Evolutionary conservation across 2,329 filamentous ascomycete species (phyloP), one percentile per base, ranked within the genome.

Genomic region (Penicillium italicum): DNA sequence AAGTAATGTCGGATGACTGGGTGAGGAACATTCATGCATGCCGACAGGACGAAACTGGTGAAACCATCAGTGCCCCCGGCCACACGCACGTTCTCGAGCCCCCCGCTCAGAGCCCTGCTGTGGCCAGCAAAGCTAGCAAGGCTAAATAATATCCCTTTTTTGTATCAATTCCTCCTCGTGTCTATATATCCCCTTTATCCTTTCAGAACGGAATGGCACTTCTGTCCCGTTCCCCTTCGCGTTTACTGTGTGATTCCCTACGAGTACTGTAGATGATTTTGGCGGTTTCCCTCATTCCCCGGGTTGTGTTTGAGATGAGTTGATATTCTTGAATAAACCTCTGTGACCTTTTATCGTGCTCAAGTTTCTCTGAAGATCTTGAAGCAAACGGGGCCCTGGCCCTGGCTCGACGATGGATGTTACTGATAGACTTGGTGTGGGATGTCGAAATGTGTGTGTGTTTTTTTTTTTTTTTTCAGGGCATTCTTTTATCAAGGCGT

Each of bases 1-100:
- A 99, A 67, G 89, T 99, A 18, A 76, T 97, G 49, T 83, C 86
- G 22, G 93, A 99, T 69, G 86, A 88, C 16, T 99, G 94, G 94
- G 85, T 97, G n/a, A 84, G 86, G 45, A 86, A 88, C 65, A 90
- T 90, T 31, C 80, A 88, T 20, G 91, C 96, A 40, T 99, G 94
- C 72, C 82, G 87, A 60, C 93, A 87, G 67, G 80, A 96, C 69
- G 81, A 89, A 51, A 85, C 84, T 24, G 91, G 91, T 1, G 79
- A 82, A 45, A 83, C 96, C 16, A 79, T 90, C 56, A 85, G 82
- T 45, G 89, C 89, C 2, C 80, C 85, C 10, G 88, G 89, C 48
- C 94, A 99, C 72, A 85, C 82, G 1, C 94, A 99, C 70, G 86
- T 92, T 12, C 80, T 97, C 36, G 91, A 96, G 72, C 90, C 90